Base-by-base conservation (phyloP, 352 stramenopile genomes). In the Phytopythium boreale region DNA sequence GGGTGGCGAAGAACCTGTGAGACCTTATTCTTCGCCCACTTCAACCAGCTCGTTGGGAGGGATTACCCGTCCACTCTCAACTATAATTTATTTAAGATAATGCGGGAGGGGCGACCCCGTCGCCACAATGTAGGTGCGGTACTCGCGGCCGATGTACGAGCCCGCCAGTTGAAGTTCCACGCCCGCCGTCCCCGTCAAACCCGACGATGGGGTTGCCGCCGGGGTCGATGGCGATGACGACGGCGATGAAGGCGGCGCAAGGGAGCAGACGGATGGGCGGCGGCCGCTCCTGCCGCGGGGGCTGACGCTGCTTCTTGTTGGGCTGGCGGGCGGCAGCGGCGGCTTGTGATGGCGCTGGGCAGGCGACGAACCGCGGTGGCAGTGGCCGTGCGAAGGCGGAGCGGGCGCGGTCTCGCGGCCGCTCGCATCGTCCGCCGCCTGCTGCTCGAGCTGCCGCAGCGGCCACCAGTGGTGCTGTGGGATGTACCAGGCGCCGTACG, bases 401-500 rank as follows among this genome's bases (percentile, higher is more conserved):
- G 24, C 37, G 26, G 20, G 39, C 20, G 22, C 37, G 14, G 37
- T 43, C 59, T 2, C 52, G 37, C 43, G 69, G 71, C 29, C 72
- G 72, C n/a, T 64, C 50, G 8, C 34, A 37, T 82, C 68, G 8
- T n/a, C 51, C 9, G 79, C 61, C 10, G 17, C 60, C 9, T 82
- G 69, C 34, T 74, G 74, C 58, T 85, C 71, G 4, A 66, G 59
- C 49, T 81, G 59, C 44, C 76, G 75, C 47, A 80, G 58, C 4
- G 60, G 43, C 79, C 81, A 88, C 81, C 81, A 90, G 53, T 88
- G 63, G 2, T 68, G 64, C 9, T 69, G 70, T 0, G 81, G 81
- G 11, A 88, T 61, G 51, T 90, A 90, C 81, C 81, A 88, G 24
- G 79, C 74, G 14, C 80, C 80, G 55, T 89, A 89, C 7, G 69